phyloP scores from a whole-genome alignment of 176 grass and related monocot species.

The Phyllostachys edulis region DNA sequence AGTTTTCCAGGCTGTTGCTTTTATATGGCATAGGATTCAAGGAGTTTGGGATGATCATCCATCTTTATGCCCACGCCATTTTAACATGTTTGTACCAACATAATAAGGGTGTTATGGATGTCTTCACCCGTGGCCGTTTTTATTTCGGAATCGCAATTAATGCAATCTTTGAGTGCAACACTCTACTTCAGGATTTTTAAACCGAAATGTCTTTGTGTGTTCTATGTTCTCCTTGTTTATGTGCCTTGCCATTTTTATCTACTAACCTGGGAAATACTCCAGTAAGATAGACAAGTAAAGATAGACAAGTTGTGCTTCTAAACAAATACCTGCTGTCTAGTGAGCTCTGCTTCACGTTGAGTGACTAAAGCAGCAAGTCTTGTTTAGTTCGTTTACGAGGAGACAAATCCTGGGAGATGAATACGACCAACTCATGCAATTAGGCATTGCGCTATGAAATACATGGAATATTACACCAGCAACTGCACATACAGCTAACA shows the following conservation, averaged over 20 bases:
- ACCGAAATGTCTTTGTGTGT: background rate
- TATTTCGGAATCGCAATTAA: background rate
- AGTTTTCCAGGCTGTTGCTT: background rate
- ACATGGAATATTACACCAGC: background rate
- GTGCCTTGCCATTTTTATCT: background rate
- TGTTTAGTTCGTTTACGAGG: too few relatives aligned
- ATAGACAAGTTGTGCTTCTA: background rate
- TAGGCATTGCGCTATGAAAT: background rate
- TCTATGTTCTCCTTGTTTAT: background rate
- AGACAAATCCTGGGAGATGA: background rate
- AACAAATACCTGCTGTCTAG: background rate
- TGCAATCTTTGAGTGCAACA: background rate
- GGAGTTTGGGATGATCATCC: constrained; percentile 1
- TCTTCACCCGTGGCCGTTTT: background rate
- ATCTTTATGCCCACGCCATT: background rate
- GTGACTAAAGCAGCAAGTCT: background rate
- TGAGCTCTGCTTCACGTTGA: background rate
- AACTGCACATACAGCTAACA: background rate
- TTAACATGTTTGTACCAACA: background rate
- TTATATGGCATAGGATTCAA: background rate
- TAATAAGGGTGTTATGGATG: background rate
- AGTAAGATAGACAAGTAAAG: background rate
- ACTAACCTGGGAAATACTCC: background rate
- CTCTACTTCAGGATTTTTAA: background rate
- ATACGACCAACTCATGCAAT: background rate